phyloP scores from a whole-genome alignment of 345 rosid genomes.

The Lenwebbia sp. region DNA sequence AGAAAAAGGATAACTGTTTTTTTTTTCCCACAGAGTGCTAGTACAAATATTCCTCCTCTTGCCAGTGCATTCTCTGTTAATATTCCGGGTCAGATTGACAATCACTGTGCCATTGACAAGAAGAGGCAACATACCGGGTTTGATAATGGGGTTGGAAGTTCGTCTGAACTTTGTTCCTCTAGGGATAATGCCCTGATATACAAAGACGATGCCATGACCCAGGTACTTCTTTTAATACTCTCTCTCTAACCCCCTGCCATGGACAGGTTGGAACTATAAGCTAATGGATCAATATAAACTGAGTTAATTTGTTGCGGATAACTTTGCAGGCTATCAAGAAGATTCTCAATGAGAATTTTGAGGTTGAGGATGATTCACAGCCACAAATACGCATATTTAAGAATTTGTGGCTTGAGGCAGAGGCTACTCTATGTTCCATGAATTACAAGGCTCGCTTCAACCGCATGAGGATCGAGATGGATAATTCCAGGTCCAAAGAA shows the following conservation, averaged over 20 bases:
- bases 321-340: conserved; percentile 63
- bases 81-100: background rate
- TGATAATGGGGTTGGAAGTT: background rate
- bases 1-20: background rate
- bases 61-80: background rate
- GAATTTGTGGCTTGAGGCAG: conserved; percentile 97
- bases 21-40: background rate
- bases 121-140: background rate
- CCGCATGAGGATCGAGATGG: conserved; percentile 49
- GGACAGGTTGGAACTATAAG: background rate
- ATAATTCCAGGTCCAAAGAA: conserved; percentile 17
- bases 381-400: conserved; percentile 59
- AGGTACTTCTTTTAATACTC: conserved; percentile 20
- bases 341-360: conserved; percentile 55
- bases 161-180: background rate
- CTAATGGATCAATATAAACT: background rate
- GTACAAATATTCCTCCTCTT: background rate
- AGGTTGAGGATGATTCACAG: conserved; percentile 36
- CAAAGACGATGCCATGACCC: conserved; percentile 45
- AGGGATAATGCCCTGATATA: conserved; percentile 12
- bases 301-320: background rate
- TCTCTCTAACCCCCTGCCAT: background rate
- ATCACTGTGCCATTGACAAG: background rate
- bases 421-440: conserved; percentile 69
- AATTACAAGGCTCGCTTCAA: conserved; percentile 60